phyloP scores from a whole-genome alignment of 2,329 filamentous ascomycete species.

The Colletotrichum simmondsii region DNA sequence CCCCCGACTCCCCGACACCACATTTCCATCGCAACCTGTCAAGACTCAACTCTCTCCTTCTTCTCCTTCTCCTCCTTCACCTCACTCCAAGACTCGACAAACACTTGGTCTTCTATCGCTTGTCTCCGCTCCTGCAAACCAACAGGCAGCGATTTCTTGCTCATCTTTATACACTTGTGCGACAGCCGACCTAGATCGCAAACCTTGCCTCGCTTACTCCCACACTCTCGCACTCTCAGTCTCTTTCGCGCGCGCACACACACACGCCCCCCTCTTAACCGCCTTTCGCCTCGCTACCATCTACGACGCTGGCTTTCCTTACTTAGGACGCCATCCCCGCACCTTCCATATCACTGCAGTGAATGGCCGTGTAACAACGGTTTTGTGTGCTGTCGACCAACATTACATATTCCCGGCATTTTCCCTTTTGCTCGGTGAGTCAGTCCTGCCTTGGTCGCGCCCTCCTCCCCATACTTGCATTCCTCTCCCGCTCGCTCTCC shows the following conservation, averaged over 20 bases:
- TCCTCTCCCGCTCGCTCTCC: not conserved
- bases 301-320: not conserved
- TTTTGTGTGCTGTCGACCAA: slow-evolving; percentile 7
- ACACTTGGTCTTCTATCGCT: slow-evolving; percentile 2
- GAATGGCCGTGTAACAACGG: slow-evolving; percentile 18
- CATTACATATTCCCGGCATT: not conserved
- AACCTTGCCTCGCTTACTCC: not conserved
- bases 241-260: not conserved
- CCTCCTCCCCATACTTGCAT: not conserved
- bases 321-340: slow-evolving; percentile 10
- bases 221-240: not conserved
- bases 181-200: not conserved
- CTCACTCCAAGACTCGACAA: slow-evolving; percentile 1
- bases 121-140: not conserved
- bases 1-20: slow-evolving; percentile 27
- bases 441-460: slow-evolving; percentile 10
- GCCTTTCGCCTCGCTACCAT: not conserved
- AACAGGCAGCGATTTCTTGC: slow-evolving; percentile 8
- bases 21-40: slow-evolving; percentile 21
- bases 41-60: slow-evolving; percentile 14
- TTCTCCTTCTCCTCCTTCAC: not conserved
- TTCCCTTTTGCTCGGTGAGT: slow-evolving; percentile 19
- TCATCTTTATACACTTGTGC: slow-evolving; percentile 1
- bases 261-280: not conserved
- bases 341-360: slow-evolving; percentile 7